Base-by-base conservation (phyloP, 2,329 filamentous ascomycete genomes). In the Leptographium lundbergii region DNA sequence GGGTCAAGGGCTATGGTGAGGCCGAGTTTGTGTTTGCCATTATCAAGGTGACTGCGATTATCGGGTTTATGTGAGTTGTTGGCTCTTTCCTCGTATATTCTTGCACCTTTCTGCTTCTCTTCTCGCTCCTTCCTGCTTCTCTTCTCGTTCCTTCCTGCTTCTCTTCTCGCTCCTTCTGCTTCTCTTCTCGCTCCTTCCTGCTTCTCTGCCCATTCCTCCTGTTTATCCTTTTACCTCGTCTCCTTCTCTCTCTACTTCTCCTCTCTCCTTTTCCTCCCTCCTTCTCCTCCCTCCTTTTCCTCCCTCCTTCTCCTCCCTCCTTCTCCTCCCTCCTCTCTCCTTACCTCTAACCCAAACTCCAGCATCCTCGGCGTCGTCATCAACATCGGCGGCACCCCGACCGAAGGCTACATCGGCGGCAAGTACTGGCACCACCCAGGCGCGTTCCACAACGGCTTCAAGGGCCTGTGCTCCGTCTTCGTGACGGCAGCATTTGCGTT, bases 11-110 rank as follows among this genome's bases (percentile, higher is more conserved):
- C 29, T 96, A 95, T 65, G 91, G 90, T 67, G 91, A 95, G 71
- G 89, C 89, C 19, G 91, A 96, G 67, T 95, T 95, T 65, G 75
- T 91, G 59, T 94, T 95, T 68, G 87, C 89, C 36, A 83, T 91
- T 57, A 77, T 96, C 74, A 96, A 96, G 69, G 83, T 96, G 56
- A 77, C 86, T 50, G 90, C 91, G 34, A 84, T 96, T 9, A 86
- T 96, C 63, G 89, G 88, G 57, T 95, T 95, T 73, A 91, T 95
- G 86, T 88, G 72, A 75, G 84, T 73, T 73, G n/a, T 39, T 4
- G 53, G 24, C 50, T 9, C 27, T 9, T 19, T 27, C 17, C 25
- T 52, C 50, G 5, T 51, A 3, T 51, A 1, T 50, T 10, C 5
- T 32, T 10, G 29, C 29, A 32, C 5, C 34, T 36, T 36, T 13